A percentile compares a stretch with the other conserved stretches of the same genome.
phyloP scores from a whole-genome alignment of 1,139 yeast species.

The Hyphopichia buzzinii region DNA sequence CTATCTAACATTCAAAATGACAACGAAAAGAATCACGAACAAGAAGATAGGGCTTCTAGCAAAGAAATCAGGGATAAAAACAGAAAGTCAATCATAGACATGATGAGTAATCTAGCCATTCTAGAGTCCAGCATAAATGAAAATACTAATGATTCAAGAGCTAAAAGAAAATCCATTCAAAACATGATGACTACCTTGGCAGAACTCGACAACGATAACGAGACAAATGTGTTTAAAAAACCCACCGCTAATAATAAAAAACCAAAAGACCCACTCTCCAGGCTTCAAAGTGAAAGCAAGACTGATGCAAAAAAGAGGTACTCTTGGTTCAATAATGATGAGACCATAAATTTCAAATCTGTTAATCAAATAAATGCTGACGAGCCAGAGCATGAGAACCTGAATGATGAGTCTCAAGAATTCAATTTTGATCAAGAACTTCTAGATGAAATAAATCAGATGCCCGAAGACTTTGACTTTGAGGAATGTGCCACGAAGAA shows the following conservation, averaged over 20 bases:
- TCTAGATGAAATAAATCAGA: conserved; percentile 53
- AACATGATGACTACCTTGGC: conserved; percentile 26
- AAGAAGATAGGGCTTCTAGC: conserved; percentile 4
- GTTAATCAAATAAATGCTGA: background rate
- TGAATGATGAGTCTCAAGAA: conserved; percentile 9
- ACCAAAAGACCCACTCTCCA: background rate
- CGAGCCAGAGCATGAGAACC: conserved; percentile 2
- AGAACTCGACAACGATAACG: conserved; percentile 10
- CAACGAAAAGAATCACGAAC: conserved; percentile 8
- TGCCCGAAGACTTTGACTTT: conserved; percentile 62
- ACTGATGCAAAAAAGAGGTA: conserved; percentile 17
- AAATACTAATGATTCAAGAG: background rate
- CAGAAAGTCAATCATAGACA: conserved; percentile 23
- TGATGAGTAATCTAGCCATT: conserved; percentile 16
- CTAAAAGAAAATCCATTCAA: conserved; percentile 21
- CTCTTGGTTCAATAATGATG: conserved; percentile 40
- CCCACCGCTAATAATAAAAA: background rate
- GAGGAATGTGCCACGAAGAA: conserved; percentile 23
- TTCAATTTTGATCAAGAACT: conserved; percentile 33
- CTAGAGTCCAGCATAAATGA: conserved; percentile 4
- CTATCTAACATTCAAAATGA: conserved; percentile 15
- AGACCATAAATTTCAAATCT: conserved; percentile 16
- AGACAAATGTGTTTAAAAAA: conserved; percentile 1
- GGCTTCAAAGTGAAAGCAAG: conserved; percentile 1
- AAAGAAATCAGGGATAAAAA: conserved; percentile 13